Conservation (phyloP, 768 basidiomycete species). For the Tulasnella sp. region DNA sequence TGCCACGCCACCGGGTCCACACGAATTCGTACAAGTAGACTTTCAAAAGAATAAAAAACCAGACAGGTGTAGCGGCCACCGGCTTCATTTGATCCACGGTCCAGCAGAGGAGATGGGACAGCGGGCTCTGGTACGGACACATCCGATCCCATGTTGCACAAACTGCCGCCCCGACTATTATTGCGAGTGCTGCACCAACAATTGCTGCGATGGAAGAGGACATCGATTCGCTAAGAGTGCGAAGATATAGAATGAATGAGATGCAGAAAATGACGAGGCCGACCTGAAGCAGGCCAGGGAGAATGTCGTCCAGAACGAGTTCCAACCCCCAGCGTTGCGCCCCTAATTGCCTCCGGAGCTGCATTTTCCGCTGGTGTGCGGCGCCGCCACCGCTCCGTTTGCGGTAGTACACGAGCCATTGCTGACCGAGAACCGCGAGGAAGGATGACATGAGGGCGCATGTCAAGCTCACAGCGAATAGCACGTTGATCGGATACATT, state of each 20-base stretch:
- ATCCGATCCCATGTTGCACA: background rate
- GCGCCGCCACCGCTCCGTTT: background rate
- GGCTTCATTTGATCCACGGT: background rate
- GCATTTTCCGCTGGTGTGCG: background rate
- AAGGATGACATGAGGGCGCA: background rate
- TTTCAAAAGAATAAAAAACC: background rate
- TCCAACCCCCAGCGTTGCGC: background rate
- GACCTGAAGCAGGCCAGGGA: background rate
- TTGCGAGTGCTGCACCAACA: background rate
- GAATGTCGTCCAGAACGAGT: background rate
- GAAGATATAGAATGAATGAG: background rate
- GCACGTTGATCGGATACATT: background rate
- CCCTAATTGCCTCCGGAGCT: background rate
- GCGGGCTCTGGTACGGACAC: constrained; percentile 1
- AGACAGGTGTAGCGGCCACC: background rate
- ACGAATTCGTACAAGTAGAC: background rate
- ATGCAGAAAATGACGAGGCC: background rate
- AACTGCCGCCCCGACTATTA: background rate
- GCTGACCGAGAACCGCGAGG: background rate
- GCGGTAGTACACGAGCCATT: background rate
- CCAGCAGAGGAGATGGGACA: background rate
- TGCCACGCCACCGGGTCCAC: too few species aligned
- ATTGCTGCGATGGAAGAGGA: background rate
- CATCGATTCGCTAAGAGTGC: background rate
- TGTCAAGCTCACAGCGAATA: background rate